Evolutionary conservation across 805 yeast species (phyloP), one percentile per base, ranked within the genome.

Genomic region (Myxozyma mucilagina): DNA sequence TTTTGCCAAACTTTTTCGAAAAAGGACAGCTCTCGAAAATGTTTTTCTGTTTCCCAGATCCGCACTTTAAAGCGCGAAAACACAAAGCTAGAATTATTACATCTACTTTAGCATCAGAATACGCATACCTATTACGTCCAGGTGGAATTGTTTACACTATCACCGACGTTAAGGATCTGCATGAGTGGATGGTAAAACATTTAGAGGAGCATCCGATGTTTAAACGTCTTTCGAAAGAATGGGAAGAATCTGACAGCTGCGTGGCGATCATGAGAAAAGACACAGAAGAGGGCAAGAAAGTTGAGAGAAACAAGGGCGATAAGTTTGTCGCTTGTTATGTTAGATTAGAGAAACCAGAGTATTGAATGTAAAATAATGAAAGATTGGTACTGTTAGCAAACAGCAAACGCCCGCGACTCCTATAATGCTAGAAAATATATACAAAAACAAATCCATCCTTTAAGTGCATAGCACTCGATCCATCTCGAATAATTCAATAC

Each of bases 11-110:
- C 74, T 94, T 94, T 74, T 94, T 94, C 77, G 78, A 80, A 60
- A 87, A 87, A 74, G 85, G 85, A 6, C 65, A 67, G 53, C 57
- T 69, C 35, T 84, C 87, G 38, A 94, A 93, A 79, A 89, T 94
- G 83, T 94, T 94, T 77, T 94, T 94, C 78, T 94, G 99, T 74
- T 94, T 94, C 82, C 99, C 99, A n/a, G 99, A 94, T 75, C 99
- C 99, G 7, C 99, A 94, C 75, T 94, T 94, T 80, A 94, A 94
- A 74, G 96, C 90, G 75, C 82, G 98, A 72, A 94, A 94, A 73
- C 99, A 94, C 76, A 94, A 94, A 80, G 97, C 97, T 6, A 82
- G 99, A 78, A 94, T 94, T 71, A 84, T 94, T 67, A 92, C 99
- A 18, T 56, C 85, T 67, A 93, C 98, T 1, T 78, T 94, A 63